Conservation (phyloP, 2,329 filamentous ascomycete genomes). For the Didymella pinodella region DNA sequence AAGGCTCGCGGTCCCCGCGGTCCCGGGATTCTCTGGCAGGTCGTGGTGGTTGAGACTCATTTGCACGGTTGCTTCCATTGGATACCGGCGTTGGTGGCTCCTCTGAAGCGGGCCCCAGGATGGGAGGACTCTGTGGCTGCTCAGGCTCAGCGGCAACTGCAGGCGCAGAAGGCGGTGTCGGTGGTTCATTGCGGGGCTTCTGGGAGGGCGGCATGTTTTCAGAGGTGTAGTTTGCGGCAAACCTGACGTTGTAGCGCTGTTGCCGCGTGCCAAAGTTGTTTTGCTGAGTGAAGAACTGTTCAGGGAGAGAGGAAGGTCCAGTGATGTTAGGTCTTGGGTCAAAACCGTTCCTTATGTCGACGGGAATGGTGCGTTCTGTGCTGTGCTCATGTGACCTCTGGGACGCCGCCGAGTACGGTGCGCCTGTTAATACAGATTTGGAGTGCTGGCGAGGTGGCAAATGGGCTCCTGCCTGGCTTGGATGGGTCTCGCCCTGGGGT, state of each 20-base stretch:
- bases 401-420: constrained; percentile 8
- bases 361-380: constrained; percentile 10
- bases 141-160: constrained; percentile 17
- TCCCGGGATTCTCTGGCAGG: constrained; percentile 11
- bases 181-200: constrained; percentile 29
- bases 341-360: constrained; percentile 12
- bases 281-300: constrained; percentile 17
- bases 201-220: constrained; percentile 33
- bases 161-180: constrained; percentile 14
- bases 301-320: constrained; percentile 18
- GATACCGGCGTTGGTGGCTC: constrained; percentile 16
- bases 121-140: constrained; percentile 14
- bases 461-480: constrained; percentile 13
- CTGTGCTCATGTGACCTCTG: constrained; percentile 26
- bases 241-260: constrained; percentile 40
- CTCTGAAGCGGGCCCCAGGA: constrained; percentile 17
- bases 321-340: constrained; percentile 19
- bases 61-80: constrained; percentile 10
- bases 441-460: constrained; percentile 16
- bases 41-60: constrained; percentile 15
- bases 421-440: constrained; percentile 12
- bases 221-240: constrained; percentile 32
- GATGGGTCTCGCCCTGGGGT: constrained; percentile 11
- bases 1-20: constrained; percentile 23
- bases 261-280: constrained; percentile 28